Conservation (phyloP, 75 land plant species). For the Sequoiadendron giganteum region DNA sequence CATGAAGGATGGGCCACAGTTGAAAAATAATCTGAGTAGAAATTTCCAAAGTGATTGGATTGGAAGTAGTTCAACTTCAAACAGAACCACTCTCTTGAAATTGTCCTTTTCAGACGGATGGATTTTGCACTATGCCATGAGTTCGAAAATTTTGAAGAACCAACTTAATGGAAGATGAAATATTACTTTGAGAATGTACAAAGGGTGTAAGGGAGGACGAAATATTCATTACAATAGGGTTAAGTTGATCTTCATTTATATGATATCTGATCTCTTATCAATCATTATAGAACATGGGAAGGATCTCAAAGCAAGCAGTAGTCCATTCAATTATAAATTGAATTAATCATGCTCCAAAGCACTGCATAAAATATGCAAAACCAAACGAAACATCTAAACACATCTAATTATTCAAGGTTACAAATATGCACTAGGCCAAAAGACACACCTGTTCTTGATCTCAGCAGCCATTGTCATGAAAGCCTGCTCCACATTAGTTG, state of each 20-base stretch:
- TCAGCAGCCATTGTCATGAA: slow-evolving; percentile 85
- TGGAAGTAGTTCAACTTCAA: no score
- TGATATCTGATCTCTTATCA: neutral
- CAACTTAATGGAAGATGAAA: neutral
- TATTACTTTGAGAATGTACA: neutral
- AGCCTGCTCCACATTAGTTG: slow-evolving; percentile 74
- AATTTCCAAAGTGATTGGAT: neutral
- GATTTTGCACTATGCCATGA: neutral
- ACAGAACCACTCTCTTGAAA: neutral
- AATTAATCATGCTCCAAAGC: neutral
- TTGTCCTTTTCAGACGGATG: neutral
- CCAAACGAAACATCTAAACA: neutral
- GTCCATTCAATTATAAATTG: neutral
- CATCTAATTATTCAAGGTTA: neutral
- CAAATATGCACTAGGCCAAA: neutral
- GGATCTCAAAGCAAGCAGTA: neutral
- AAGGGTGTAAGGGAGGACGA: neutral
- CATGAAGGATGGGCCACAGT: neutral
- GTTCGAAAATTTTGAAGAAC: neutral
- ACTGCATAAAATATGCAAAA: neutral
- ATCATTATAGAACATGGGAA: neutral
- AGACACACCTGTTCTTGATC: slow-evolving; percentile 23
- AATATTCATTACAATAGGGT: neutral
- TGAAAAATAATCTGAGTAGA: neutral
- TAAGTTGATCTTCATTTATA: neutral